Conservation (phyloP, 2,329 filamentous ascomycete species). For the Nothomitra cinnamomea region DNA sequence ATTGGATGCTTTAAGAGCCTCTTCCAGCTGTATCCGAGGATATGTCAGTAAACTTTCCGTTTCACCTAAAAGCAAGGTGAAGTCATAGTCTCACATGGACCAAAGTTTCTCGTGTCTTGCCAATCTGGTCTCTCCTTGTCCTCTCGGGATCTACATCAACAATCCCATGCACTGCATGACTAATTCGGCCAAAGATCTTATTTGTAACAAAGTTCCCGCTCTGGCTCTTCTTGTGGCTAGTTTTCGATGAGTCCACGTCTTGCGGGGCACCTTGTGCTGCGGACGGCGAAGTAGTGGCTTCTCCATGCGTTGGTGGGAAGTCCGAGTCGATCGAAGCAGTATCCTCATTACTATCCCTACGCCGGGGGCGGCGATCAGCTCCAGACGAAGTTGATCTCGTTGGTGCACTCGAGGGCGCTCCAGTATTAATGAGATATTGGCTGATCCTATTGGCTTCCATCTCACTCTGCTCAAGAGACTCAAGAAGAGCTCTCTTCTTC, state of each 20-base stretch:
- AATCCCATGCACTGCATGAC: constrained; percentile 88
- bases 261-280: constrained; percentile 46
- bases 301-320: constrained; percentile 78
- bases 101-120: constrained; percentile 84
- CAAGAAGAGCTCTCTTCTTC: constrained; percentile 68
- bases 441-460: constrained; percentile 85
- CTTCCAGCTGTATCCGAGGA: constrained; percentile 51
- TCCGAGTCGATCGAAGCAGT: constrained; percentile 89
- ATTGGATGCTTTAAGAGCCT: constrained; percentile 74
- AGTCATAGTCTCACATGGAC: constrained; percentile 28
- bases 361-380: constrained; percentile 20
- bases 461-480: constrained; percentile 86
- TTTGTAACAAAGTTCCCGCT: constrained; percentile 86
- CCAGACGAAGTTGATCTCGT: constrained; percentile 49
- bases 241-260: constrained; percentile 13
- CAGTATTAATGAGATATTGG: constrained; percentile 67
- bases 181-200: constrained; percentile 85
- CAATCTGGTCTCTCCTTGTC: constrained; percentile 80
- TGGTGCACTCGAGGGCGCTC: constrained; percentile 40
- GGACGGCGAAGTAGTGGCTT: constrained; percentile 46
- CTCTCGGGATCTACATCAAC: constrained; percentile 92
- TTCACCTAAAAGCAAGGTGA: not conserved
- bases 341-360: constrained; percentile 33
- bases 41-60: constrained; percentile 1
- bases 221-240: constrained; percentile 55